These are phyloP conservation scores for Sphagnurus paluster DNA, from an alignment of 1,284 basidiomycete species.

Conservation along the genomic window DNA sequence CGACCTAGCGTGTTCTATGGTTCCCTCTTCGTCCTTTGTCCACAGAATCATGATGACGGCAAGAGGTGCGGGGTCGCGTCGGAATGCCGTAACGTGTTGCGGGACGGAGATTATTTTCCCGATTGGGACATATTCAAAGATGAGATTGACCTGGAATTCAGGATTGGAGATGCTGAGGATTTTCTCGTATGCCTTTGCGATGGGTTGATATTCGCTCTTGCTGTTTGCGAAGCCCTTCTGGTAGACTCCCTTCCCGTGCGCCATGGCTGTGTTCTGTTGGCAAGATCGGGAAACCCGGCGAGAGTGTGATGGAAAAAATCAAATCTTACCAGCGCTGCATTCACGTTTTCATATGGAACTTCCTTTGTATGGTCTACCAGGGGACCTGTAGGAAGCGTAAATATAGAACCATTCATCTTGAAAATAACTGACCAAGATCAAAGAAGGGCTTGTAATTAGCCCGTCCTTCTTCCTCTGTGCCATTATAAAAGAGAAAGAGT, in stretches of 20 bases:
- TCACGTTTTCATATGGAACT: conserved; percentile 48
- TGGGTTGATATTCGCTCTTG: conserved; percentile 23
- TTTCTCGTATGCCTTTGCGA: conserved; percentile 24
- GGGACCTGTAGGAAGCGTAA: conserved; percentile 36
- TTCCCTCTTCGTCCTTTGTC: conserved; percentile 26
- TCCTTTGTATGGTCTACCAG: conserved; percentile 38
- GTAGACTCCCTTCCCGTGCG: conserved; percentile 32
- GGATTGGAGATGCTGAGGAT: conserved; percentile 22
- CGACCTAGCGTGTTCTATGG: conserved; percentile 15
- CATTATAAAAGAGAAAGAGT: conserved; percentile 16
- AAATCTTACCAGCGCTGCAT: conserved; percentile 32
- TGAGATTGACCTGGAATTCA: conserved; percentile 27
- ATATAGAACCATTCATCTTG: not conserved
- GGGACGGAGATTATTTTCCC: conserved; percentile 39
- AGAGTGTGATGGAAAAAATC: not conserved
- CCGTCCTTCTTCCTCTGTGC: conserved; percentile 18
- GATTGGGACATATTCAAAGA: conserved; percentile 45
- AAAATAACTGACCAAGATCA: conserved; percentile 7
- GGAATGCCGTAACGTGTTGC: conserved; percentile 38
- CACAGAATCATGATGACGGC: conserved; percentile 35
- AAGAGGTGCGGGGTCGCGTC: conserved; percentile 29
- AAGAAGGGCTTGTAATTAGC: conserved; percentile 17
- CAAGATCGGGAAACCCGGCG: not conserved
- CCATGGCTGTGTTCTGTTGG: conserved; percentile 26
- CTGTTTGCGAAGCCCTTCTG: conserved; percentile 32